Percentiles rank a stretch among this genome's conserved stretches.
Conservation (phyloP, 306 rosid genomes). For the Vigna unguiculata region DNA sequence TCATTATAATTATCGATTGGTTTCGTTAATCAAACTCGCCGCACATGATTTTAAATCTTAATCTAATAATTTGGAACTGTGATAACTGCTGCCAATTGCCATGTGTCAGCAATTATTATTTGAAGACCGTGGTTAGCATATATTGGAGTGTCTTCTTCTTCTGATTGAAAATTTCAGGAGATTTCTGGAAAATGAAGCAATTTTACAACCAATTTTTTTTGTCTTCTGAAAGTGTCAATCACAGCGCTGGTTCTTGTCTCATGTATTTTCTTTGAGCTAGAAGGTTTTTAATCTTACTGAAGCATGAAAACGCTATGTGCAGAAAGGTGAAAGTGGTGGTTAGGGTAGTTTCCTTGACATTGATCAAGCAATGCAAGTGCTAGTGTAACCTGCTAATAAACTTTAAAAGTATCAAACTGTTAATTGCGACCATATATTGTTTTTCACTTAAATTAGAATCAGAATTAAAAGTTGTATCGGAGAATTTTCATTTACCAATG, state of each 20-base stretch:
- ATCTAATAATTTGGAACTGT: background rate
- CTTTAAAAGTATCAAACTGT: slow-evolving; percentile 1
- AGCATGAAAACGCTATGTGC: background rate
- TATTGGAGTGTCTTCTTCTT: background rate
- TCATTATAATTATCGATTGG: background rate
- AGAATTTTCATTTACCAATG: background rate
- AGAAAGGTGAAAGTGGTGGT: background rate
- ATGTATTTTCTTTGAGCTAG: background rate
- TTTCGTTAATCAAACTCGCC: background rate
- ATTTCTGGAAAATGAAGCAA: background rate
- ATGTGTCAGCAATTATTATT: background rate
- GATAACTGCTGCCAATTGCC: background rate
- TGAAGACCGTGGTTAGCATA: background rate
- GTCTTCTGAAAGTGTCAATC: background rate
- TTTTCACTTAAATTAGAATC: slow-evolving; percentile 1
- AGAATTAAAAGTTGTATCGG: background rate
- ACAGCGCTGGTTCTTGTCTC: background rate
- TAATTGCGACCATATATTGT: background rate
- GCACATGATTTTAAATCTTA: background rate
- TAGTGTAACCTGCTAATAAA: background rate
- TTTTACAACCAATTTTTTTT: background rate
- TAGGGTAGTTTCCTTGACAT: background rate
- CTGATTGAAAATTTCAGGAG: background rate
- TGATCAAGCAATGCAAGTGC: background rate
- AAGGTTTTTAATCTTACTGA: background rate